Conservation (phyloP, 805 yeast genomes). For the Scheffersomyces ergatensis region DNA sequence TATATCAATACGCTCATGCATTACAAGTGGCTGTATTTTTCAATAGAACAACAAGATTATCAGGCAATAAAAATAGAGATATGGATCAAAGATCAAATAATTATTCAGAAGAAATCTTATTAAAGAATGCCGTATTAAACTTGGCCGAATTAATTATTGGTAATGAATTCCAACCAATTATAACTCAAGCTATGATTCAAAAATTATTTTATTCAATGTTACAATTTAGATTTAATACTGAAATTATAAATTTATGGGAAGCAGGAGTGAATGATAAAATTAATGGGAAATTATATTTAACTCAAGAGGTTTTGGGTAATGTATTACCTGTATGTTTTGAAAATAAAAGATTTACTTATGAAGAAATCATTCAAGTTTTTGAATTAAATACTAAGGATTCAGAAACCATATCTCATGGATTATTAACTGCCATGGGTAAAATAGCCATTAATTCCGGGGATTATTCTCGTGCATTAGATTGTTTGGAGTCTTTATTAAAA, state of each 20-base stretch:
- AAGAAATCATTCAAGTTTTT: constrained; percentile 58
- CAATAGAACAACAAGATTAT: constrained; percentile 30
- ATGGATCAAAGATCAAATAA: constrained; percentile 29
- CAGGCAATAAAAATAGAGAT: constrained; percentile 34
- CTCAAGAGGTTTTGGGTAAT: constrained; percentile 66
- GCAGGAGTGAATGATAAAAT: constrained; percentile 47
- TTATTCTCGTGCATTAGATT: constrained; percentile 60
- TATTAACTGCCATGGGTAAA: constrained; percentile 71
- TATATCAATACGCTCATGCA: constrained; percentile 17
- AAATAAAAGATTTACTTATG: constrained; percentile 56
- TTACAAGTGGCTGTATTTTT: constrained; percentile 23
- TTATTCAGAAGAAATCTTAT: constrained; percentile 24
- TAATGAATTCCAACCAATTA: constrained; percentile 25
- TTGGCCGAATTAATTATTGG: constrained; percentile 25
- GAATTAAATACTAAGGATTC: constrained; percentile 36
- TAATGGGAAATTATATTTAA: constrained; percentile 47
- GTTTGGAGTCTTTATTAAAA: constrained; percentile 59
- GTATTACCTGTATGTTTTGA: constrained; percentile 66
- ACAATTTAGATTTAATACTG: constrained; percentile 58
- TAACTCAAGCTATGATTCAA: constrained; percentile 21
- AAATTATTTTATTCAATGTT: constrained; percentile 31
- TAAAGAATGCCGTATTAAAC: constrained; percentile 31
- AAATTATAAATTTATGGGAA: constrained; percentile 72
- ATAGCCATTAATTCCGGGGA: constrained; percentile 66
- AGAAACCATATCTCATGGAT: constrained; percentile 38